phyloP scores from a whole-genome alignment of 768 basidiomycete species.

The Collybia sp. region DNA sequence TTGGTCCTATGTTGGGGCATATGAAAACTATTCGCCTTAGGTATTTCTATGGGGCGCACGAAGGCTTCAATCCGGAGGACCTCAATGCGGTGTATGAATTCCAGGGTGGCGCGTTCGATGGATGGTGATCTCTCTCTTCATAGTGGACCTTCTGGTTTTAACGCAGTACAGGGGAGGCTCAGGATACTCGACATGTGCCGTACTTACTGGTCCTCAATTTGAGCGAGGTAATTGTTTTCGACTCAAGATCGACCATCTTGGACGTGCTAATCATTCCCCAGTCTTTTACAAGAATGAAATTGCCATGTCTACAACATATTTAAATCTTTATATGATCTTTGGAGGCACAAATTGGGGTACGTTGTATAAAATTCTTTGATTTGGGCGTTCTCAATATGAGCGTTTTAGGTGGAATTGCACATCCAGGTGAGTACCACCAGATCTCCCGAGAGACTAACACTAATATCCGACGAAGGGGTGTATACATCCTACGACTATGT shows the following conservation, averaged over 20 bases:
- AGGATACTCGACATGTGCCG: constrained; percentile 26
- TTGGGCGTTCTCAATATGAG: background rate
- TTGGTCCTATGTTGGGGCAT: background rate
- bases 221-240: constrained; percentile 29
- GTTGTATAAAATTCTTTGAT: background rate
- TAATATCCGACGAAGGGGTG: constrained; percentile 20
- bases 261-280: constrained; percentile 6
- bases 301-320: constrained; percentile 41
- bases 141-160: background rate
- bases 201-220: constrained; percentile 35
- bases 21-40: constrained; percentile 11
- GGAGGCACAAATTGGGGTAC: constrained; percentile 49
- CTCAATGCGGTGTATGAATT: constrained; percentile 39
- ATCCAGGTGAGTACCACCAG: constrained; percentile 22
- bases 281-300: constrained; percentile 46
- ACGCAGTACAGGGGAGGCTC: constrained; percentile 31
- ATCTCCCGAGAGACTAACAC: background rate
- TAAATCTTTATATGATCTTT: constrained; percentile 48
- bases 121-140: constrained; percentile 20
- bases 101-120: constrained; percentile 50
- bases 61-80: constrained; percentile 28
- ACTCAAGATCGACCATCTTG: background rate
- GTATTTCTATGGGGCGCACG: constrained; percentile 35
- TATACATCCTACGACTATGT: constrained; percentile 44
- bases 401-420: constrained; percentile 24